Percentiles rank a stretch among this genome's conserved stretches.
These are phyloP conservation scores for Spathaspora boniae DNA, from an alignment of 805 yeast species.

Conservation along the genomic window DNA sequence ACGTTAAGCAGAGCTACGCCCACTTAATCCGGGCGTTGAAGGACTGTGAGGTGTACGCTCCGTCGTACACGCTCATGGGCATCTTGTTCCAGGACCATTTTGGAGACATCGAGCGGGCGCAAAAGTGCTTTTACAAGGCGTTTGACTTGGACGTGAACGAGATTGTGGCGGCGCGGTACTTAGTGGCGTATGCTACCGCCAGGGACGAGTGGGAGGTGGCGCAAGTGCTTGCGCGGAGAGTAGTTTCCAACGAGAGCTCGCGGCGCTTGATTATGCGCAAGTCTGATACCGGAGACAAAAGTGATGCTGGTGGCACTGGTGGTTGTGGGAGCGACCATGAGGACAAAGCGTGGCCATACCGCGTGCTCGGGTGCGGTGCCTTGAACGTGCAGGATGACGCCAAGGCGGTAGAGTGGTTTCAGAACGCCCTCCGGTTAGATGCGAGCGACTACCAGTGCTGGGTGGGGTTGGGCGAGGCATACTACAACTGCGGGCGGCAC, in stretches of 20 bases:
- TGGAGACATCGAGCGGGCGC: constrained; percentile 64
- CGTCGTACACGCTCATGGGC: constrained; percentile 82
- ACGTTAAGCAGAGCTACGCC: constrained; percentile 50
- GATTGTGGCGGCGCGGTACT: constrained; percentile 64
- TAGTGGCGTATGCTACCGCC: constrained; percentile 67
- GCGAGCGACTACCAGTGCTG: constrained; percentile 74
- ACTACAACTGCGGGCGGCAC: constrained; percentile 75
- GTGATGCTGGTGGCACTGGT: constrained; percentile 1
- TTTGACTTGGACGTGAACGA: constrained; percentile 83
- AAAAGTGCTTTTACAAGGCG: constrained; percentile 84
- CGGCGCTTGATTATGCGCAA: constrained; percentile 40
- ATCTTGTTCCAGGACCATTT: constrained; percentile 58
- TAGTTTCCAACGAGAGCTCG: constrained; percentile 62
- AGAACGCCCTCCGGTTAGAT: constrained; percentile 71
- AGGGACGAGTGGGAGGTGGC: constrained; percentile 82
- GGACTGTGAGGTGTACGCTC: constrained; percentile 61
- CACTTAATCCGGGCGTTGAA: constrained; percentile 60
- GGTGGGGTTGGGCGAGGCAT: constrained; percentile 97
- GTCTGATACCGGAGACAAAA: constrained; percentile 1
- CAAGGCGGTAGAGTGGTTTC: constrained; percentile 86
- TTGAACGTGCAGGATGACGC: constrained; percentile 69
- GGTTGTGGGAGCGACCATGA: constrained; percentile 24
- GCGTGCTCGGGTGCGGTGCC: constrained; percentile 78
- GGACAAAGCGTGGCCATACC: constrained; percentile 76
- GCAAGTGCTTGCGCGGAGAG: constrained; percentile 63